Percentiles rank a stretch among this genome's conserved stretches.
phyloP scores from a whole-genome alignment of 768 basidiomycete species.

The Mycena galericulata region DNA sequence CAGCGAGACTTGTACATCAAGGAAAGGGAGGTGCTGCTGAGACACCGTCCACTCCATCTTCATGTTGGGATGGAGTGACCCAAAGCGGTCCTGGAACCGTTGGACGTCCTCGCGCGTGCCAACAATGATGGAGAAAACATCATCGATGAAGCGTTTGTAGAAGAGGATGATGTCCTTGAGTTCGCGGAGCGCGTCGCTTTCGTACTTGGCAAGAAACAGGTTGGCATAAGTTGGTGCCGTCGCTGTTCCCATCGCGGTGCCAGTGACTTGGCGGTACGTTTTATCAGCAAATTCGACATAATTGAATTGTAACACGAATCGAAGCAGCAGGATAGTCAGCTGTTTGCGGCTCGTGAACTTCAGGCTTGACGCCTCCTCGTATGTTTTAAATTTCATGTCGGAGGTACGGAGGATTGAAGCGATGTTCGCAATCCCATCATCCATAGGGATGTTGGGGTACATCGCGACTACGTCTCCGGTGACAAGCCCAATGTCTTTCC shows the following conservation, averaged over 20 bases:
- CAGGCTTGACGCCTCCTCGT: conserved; percentile 2
- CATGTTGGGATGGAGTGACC: conserved; percentile 10
- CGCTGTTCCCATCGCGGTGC: conserved; percentile 32
- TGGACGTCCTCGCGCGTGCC: conserved; percentile 27
- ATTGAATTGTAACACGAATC: conserved; percentile 7
- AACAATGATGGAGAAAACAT: conserved; percentile 27
- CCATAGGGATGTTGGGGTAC: neutral
- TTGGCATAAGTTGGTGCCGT: conserved; percentile 33
- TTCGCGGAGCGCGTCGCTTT: conserved; percentile 16
- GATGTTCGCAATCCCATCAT: conserved; percentile 2
- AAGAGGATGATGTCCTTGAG: conserved; percentile 20
- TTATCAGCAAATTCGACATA: conserved; percentile 3
- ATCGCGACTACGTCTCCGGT: neutral
- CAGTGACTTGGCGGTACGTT: conserved; percentile 22
- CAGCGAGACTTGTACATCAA: conserved; percentile 27
- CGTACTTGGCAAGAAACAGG: conserved; percentile 29
- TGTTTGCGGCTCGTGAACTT: conserved; percentile 13
- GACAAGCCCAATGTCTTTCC: neutral
- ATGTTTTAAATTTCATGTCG: conserved; percentile 13
- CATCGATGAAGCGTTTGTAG: conserved; percentile 33
- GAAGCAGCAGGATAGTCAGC: conserved; percentile 23
- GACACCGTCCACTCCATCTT: conserved; percentile 9
- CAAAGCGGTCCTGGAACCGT: conserved; percentile 25
- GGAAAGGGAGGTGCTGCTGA: conserved; percentile 20
- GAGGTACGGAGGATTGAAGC: conserved; percentile 2